Evolutionary conservation across 163 green algal species (phyloP).

Genomic region (Trebouxia gelatinosa): DNA sequence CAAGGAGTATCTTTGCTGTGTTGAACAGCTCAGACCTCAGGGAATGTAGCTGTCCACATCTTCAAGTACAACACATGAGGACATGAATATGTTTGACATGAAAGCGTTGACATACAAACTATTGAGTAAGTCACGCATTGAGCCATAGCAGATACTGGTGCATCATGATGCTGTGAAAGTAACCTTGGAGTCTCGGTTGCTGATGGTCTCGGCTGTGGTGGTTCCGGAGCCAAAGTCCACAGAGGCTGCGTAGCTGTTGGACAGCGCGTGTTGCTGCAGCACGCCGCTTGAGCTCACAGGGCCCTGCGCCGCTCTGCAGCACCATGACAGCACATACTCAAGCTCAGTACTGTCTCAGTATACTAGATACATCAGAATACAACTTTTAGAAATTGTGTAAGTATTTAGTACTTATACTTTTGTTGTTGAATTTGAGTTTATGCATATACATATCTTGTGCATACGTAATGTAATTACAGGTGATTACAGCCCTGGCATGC

Average conservation of each 20-base stretch:
- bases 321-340: neutral
- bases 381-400: neutral
- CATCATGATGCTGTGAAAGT: too few species aligned
- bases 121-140: too few species aligned
- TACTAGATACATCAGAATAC: neutral
- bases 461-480: neutral
- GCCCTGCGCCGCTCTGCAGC: constrained; percentile 3
- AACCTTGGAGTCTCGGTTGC: constrained; percentile 3
- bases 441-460: neutral
- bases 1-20: too few species aligned
- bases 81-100: too few species aligned
- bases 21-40: too few species aligned
- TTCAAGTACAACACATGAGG: too few species aligned
- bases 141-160: too few species aligned
- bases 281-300: neutral
- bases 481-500: neutral
- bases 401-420: neutral
- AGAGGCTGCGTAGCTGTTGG: neutral
- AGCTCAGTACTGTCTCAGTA: neutral
- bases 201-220: neutral
- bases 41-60: too few species aligned
- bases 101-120: too few species aligned
- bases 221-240: constrained; percentile 3
- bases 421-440: neutral
- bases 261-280: neutral